A percentile compares a stretch with the other conserved stretches of the same genome.
Conservation (phyloP, 306 rosid species). For the Heteromeles arbutifolia region DNA sequence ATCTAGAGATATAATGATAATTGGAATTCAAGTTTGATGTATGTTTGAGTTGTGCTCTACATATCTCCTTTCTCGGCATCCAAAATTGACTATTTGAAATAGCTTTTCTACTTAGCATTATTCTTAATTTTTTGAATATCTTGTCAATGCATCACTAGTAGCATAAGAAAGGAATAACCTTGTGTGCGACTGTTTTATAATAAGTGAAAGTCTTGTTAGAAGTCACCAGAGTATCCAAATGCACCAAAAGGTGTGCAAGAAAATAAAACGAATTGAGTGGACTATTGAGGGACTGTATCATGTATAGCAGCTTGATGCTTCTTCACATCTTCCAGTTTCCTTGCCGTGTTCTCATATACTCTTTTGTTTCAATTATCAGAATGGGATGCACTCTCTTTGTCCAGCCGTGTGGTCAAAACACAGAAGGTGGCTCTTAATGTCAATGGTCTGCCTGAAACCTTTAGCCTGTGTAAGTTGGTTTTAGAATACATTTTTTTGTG, state of each 20-base stretch:
- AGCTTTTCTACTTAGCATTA: neutral
- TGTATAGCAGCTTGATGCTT: conserved; percentile 13
- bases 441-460: conserved; percentile 93
- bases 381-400: conserved; percentile 94
- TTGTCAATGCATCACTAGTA: neutral
- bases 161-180: neutral
- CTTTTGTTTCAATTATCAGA: conserved; percentile 43
- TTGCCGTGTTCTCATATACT: conserved; percentile 9
- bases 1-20: neutral
- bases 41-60: neutral
- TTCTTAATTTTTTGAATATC: neutral
- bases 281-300: neutral
- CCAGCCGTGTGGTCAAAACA: conserved; percentile 99
- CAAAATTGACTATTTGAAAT: neutral
- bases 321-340: neutral
- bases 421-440: conserved; percentile 94
- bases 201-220: neutral
- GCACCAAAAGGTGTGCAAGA: neutral
- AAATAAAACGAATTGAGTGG: neutral
- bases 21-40: neutral
- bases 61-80: neutral
- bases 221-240: neutral
- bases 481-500: conserved; percentile 1
- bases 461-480: conserved; percentile 82
- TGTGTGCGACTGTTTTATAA: neutral